Evolutionary conservation across 768 basidiomycete species (phyloP), one percentile per base, ranked within the genome.

Genomic region (Dioszegia hungarica): DNA sequence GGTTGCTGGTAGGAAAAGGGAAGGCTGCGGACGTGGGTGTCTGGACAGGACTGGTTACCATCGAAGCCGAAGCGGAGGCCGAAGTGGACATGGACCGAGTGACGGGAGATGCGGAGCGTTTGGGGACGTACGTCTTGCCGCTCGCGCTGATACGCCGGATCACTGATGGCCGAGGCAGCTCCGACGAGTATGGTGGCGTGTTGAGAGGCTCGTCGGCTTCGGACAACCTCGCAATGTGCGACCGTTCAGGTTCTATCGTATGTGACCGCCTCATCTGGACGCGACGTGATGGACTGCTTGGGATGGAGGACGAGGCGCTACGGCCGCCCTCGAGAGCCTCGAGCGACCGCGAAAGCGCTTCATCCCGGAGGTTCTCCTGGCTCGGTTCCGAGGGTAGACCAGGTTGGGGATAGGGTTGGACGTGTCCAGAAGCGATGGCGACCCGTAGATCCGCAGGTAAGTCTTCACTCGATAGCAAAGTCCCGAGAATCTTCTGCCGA

Each of bases 301-400:
- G n/a, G 27, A 51, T 41, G 20, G n/a, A 49, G 34, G 31, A 44
- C 43, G 14, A 36, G 8, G 11, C 43, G 25, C 31, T 49, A 17
- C 59, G 25, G 11, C 33, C 24, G 5, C 70, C 70, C 49, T 72
- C 70, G 5, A 72, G 56, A 1, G 70, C 60, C 41, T 64, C 66
- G 14, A 72, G 51, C 11, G 66, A 68, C 17, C 56, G 45, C n/a
- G 43, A 50, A 5, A 72, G 9, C 11, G 70, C 70, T 1, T 44
- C 36, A 11, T 34, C 54, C 47, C 70, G 33, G 8, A 41, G 54
- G 51, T 24, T 60, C 60, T n/a, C 48, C 45, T 0, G 14, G 25
- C 9, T 25, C 12, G 49, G 36, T 27, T 14, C 36, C 2, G 49
- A 37, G 6, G 17, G 3, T 19, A 24, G 2, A 25, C 41, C 43